Evolutionary conservation across 106 monocot species (phyloP).

Genomic region (Dioscorea alata): DNA sequence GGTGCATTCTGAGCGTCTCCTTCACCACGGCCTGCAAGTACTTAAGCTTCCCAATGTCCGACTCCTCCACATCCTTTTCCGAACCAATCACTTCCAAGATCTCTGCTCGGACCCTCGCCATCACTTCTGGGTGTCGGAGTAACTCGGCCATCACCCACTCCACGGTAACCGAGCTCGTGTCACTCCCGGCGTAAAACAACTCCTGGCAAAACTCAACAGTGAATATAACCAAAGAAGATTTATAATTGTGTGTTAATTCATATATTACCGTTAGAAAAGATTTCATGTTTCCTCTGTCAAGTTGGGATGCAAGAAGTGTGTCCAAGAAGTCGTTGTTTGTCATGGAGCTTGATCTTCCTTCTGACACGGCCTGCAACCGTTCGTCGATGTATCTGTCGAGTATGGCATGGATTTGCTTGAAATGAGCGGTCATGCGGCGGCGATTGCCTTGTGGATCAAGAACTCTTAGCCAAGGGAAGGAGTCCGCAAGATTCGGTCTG

Average conservation of each 20-base stretch:
- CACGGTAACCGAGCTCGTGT: conserved; percentile 23
- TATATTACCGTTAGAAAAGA: conserved; percentile 2
- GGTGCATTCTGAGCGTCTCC: conserved; percentile 38
- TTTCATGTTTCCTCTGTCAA: background rate
- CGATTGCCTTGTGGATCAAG: conserved; percentile 29
- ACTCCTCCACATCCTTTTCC: conserved; percentile 5
- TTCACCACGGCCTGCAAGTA: conserved; percentile 22
- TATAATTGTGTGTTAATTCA: background rate
- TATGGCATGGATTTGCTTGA: background rate
- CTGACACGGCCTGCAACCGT: background rate
- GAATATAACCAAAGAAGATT: background rate
- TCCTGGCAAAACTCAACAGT: conserved; percentile 4
- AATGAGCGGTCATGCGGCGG: background rate
- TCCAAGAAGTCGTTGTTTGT: conserved; percentile 18
- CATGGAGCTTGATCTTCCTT: background rate
- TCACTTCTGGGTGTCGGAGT: conserved; percentile 12
- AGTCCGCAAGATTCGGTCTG: conserved; percentile 28
- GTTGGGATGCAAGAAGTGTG: conserved; percentile 9
- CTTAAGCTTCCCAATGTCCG: conserved; percentile 10
- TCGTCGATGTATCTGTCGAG: conserved; percentile 12
- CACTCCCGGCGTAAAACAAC: conserved; percentile 29
- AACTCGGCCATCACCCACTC: conserved; percentile 40
- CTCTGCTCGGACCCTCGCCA: conserved; percentile 12
- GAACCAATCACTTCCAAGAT: conserved; percentile 3
- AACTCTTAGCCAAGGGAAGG: conserved; percentile 23